Percentiles rank a stretch among this genome's conserved stretches.
Conservation (phyloP, 1,139 yeast species). For the Hemisphaericaspora xylofermentans region DNA sequence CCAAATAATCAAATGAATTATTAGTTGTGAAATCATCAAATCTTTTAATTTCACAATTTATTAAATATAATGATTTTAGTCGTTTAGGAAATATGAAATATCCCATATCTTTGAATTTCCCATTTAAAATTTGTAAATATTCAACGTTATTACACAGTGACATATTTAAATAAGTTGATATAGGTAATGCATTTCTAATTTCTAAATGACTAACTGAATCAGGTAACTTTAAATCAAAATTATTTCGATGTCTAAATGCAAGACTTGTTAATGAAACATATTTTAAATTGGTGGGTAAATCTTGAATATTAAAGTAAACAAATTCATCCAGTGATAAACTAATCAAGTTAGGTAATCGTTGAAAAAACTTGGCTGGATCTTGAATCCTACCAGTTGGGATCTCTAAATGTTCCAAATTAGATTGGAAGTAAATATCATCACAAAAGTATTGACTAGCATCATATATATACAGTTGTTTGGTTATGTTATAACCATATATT, state of each 20-base stretch:
- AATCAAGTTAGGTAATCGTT: not conserved
- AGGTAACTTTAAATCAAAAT: conserved; percentile 1
- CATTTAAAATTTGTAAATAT: conserved; percentile 1
- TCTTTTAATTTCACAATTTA: conserved; percentile 3
- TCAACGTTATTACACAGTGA: not conserved
- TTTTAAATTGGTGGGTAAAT: not conserved
- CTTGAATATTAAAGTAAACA: not conserved
- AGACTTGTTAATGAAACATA: conserved; percentile 3
- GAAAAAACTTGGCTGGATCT: not conserved
- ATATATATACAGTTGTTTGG: conserved; percentile 2
- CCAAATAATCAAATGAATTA: conserved; percentile 1
- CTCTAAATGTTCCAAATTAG: conserved; percentile 1
- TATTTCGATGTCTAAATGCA: conserved; percentile 1
- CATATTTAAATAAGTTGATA: conserved; percentile 3
- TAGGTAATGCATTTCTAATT: conserved; percentile 4
- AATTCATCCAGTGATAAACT: conserved; percentile 5
- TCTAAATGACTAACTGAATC: conserved; percentile 3
- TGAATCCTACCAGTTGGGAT: conserved; percentile 1
- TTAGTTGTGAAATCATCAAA: conserved; percentile 4
- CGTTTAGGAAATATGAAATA: conserved; percentile 3
- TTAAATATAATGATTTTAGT: not conserved
- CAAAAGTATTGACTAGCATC: conserved; percentile 2
- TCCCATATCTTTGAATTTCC: conserved; percentile 6
- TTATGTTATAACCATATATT: not conserved
- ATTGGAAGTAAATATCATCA: conserved; percentile 3